Evolutionary conservation across 2,329 filamentous ascomycete species (phyloP).

Genomic region (Cladophialophora exuberans): DNA sequence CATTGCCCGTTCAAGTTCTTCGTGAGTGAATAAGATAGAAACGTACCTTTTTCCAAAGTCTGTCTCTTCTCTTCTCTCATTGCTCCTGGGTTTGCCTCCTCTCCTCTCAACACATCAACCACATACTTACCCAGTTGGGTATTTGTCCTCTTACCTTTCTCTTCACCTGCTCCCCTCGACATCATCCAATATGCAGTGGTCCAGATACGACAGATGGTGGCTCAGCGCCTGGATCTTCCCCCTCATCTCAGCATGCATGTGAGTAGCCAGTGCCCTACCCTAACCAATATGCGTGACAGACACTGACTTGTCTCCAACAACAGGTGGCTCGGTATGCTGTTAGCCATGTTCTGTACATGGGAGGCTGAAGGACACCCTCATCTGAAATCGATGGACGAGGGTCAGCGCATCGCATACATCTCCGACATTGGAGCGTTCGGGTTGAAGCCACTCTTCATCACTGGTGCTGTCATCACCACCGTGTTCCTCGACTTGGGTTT

Average conservation of each 20-base stretch:
- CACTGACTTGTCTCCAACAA: neutral
- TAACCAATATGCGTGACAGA: neutral
- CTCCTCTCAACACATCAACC: no score
- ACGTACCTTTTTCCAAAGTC: no score
- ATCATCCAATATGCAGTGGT: conserved; percentile 22
- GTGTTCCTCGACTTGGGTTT: conserved; percentile 82
- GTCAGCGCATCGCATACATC: conserved; percentile 60
- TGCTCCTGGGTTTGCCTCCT: no score
- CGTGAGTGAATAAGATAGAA: no score
- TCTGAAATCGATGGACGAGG: conserved; percentile 55
- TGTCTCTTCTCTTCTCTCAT: no score
- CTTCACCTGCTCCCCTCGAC: neutral
- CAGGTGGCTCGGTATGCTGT: conserved; percentile 60
- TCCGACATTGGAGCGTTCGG: conserved; percentile 61
- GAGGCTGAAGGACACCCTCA: conserved; percentile 54
- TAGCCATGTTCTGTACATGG: conserved; percentile 65
- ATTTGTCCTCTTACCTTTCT: neutral
- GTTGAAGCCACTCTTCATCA: conserved; percentile 66
- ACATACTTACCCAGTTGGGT: neutral
- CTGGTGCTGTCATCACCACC: conserved; percentile 65
- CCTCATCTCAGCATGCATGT: conserved; percentile 58
- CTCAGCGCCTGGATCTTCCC: conserved; percentile 51
- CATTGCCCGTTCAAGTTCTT: neutral
- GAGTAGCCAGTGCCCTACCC: conserved; percentile 8
- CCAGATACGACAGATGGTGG: conserved; percentile 21